Conservation (phyloP, 768 basidiomycete species). For the Calvatia gigantea region DNA sequence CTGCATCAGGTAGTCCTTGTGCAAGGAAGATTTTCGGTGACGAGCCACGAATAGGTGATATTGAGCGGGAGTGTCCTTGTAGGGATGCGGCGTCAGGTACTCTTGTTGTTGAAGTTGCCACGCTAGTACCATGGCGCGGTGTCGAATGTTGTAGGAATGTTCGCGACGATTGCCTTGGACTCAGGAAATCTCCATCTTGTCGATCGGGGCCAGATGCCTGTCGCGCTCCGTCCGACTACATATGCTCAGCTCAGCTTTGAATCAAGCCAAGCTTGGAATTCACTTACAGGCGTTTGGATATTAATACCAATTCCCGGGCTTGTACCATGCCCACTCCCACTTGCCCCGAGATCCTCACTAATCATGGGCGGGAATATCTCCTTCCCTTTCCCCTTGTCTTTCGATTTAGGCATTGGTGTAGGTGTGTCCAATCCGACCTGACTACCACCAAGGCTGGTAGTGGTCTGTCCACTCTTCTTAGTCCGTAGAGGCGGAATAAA, state of each 20-base stretch:
- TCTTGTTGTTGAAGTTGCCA: neutral
- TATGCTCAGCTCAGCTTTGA: neutral
- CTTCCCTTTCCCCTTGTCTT: slow-evolving; percentile 6
- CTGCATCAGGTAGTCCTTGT: neutral
- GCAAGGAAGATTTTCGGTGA: slow-evolving; percentile 4
- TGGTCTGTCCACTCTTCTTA: slow-evolving; percentile 4
- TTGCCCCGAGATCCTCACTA: neutral
- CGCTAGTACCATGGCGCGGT: neutral
- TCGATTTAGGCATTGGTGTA: slow-evolving; percentile 6
- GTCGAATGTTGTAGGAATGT: neutral
- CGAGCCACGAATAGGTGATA: neutral
- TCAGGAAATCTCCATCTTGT: neutral
- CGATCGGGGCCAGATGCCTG: neutral
- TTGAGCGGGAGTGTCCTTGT: neutral
- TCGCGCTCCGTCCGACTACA: neutral
- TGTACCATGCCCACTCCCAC: slow-evolving; percentile 9
- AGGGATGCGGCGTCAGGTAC: neutral
- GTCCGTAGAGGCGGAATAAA: neutral
- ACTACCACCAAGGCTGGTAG: neutral
- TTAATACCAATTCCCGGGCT: slow-evolving; percentile 8
- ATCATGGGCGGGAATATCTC: neutral
- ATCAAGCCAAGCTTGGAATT: neutral
- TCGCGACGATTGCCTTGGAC: neutral
- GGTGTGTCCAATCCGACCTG: slow-evolving; percentile 2
- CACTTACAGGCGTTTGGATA: slow-evolving; percentile 7